Evolutionary conservation across 371 early-diverging fungal species (phyloP).

Genomic region (Furculomyces boomerangus): DNA sequence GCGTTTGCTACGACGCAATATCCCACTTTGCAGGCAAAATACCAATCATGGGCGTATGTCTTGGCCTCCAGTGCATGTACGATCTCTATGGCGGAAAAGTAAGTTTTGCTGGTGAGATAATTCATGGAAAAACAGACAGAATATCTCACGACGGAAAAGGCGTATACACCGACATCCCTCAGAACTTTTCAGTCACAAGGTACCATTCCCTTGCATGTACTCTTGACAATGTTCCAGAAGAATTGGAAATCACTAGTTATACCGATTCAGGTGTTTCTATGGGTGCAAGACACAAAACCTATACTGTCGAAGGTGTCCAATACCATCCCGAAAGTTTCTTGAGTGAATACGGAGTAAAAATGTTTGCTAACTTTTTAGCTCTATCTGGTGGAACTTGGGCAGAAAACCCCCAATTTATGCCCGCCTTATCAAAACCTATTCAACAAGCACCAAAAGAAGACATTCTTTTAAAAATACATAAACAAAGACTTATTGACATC

Average conservation of each 20-base stretch:
- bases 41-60: conserved; percentile 91
- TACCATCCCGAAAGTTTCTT: conserved; percentile 94
- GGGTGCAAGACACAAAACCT: conserved; percentile 82
- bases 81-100: conserved; percentile 87
- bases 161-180: conserved; percentile 62
- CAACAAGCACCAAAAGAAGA: conserved; percentile 5
- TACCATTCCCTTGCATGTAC: conserved; percentile 92
- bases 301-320: conserved; percentile 86
- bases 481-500: conserved; percentile 65
- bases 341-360: conserved; percentile 66
- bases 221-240: conserved; percentile 59
- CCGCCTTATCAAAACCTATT: conserved; percentile 10
- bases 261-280: conserved; percentile 76
- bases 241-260: conserved; percentile 65
- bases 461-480: conserved; percentile 26
- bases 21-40: conserved; percentile 74
- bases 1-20: conserved; percentile 72
- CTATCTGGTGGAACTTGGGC: conserved; percentile 78
- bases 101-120: conserved; percentile 73
- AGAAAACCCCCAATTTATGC: conserved; percentile 23
- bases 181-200: conserved; percentile 69
- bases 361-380: conserved; percentile 74
- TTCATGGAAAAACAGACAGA: conserved; percentile 83
- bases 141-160: conserved; percentile 81
- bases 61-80: conserved; percentile 92